These are phyloP conservation scores for Glonium stellatum DNA, from an alignment of 495 filamentous ascomycete genomes.

Conservation along the genomic window DNA sequence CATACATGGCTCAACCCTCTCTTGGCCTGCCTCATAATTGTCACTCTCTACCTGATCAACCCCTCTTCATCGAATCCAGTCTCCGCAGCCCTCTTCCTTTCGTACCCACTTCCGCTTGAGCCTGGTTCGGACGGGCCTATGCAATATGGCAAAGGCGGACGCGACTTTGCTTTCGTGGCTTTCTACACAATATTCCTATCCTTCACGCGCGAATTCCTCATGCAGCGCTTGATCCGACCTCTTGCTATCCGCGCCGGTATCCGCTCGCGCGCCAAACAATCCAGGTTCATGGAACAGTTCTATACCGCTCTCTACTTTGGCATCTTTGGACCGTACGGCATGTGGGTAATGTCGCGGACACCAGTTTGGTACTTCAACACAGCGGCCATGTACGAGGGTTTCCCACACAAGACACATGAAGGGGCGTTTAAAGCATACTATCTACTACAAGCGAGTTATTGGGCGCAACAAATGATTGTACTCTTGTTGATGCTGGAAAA, in stretches of 20 bases:
- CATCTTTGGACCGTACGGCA: conserved; percentile 73
- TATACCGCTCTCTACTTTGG: conserved; percentile 96
- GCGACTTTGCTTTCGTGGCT: conserved; percentile 77
- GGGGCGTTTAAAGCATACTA: conserved; percentile 95
- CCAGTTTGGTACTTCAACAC: conserved; percentile 99
- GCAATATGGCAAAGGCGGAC: conserved; percentile 84
- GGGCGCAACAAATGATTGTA: conserved; percentile 92
- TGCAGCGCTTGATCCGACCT: conserved; percentile 85
- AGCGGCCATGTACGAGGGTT: conserved; percentile 80
- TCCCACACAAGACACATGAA: conserved; percentile 81
- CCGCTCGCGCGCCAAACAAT: conserved; percentile 66
- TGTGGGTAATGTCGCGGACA: conserved; percentile 87
- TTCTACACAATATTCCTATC: conserved; percentile 87
- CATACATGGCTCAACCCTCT: conserved; percentile 62
- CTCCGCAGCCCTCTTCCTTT: conserved; percentile 84
- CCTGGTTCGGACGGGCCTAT: conserved; percentile 40
- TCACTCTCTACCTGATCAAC: conserved; percentile 66
- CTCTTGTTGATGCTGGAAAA: conserved; percentile 85
- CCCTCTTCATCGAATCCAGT: conserved; percentile 77
- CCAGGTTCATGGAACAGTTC: conserved; percentile 93
- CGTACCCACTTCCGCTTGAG: conserved; percentile 63
- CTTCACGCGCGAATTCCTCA: conserved; percentile 93
- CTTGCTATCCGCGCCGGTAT: conserved; percentile 66
- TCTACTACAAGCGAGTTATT: conserved; percentile 89
- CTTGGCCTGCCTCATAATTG: conserved; percentile 55